Conservation (phyloP, 2,329 filamentous ascomycete species). For the Aureobasidium sp. region DNA sequence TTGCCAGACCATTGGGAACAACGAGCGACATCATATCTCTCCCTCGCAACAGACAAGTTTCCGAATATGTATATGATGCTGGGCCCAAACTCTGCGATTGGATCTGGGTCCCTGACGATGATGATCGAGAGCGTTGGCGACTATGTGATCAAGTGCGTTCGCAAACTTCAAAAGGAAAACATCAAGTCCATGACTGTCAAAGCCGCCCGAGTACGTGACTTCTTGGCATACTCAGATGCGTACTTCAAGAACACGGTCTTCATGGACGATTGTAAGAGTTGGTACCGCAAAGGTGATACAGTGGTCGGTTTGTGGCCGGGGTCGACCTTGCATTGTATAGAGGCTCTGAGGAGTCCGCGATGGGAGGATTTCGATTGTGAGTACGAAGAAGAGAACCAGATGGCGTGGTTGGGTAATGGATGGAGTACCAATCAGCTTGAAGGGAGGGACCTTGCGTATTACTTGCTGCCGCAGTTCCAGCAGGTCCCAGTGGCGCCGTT, state of each 20-base stretch:
- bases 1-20: conserved; percentile 31
- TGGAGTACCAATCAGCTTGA: conserved; percentile 31
- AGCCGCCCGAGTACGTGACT: conserved; percentile 43
- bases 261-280: conserved; percentile 39
- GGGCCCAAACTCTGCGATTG: conserved; percentile 36
- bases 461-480: conserved; percentile 36
- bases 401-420: conserved; percentile 35
- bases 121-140: conserved; percentile 37
- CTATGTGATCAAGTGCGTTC: conserved; percentile 26
- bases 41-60: conserved; percentile 19
- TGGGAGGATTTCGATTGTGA: conserved; percentile 43
- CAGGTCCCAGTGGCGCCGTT: conserved; percentile 28
- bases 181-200: conserved; percentile 41
- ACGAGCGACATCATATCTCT: conserved; percentile 23
- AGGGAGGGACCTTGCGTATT: conserved; percentile 35
- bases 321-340: conserved; percentile 44
- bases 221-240: conserved; percentile 38
- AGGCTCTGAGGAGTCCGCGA: conserved; percentile 39
- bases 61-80: conserved; percentile 40
- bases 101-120: conserved; percentile 34
- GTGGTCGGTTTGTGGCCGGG: conserved; percentile 39
- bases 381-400: conserved; percentile 30
- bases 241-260: conserved; percentile 43
- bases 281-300: conserved; percentile 31
- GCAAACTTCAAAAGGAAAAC: conserved; percentile 29